Percentiles rank a stretch among this genome's conserved stretches.
These are phyloP conservation scores for Silene latifolia DNA, from an alignment of 148 eudicot genomes.

Conservation along the genomic window DNA sequence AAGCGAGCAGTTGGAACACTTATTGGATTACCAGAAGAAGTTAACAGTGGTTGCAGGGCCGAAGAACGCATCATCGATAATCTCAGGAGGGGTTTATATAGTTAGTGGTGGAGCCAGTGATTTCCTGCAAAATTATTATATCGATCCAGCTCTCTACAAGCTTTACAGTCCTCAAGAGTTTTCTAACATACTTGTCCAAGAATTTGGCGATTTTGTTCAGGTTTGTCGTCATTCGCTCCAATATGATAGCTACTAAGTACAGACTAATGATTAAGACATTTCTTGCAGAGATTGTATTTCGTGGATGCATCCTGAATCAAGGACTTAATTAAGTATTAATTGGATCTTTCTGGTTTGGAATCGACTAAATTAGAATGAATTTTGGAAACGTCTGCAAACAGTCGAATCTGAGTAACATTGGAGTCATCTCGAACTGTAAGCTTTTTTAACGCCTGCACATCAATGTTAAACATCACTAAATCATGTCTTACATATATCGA, in stretches of 20 bases:
- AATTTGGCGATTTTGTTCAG: constrained; percentile 43
- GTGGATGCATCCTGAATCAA: too few relatives aligned
- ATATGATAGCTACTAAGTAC: too few relatives aligned
- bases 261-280: too few relatives aligned
- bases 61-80: constrained; percentile 46
- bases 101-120: constrained; percentile 63
- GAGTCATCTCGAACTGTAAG: too few relatives aligned
- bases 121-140: constrained; percentile 64
- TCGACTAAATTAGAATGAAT: too few relatives aligned
- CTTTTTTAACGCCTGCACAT: too few relatives aligned
- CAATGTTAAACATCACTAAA: too few relatives aligned
- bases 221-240: constrained; percentile 17
- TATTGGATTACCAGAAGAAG: constrained; percentile 50
- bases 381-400: too few relatives aligned
- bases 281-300: constrained; percentile 44
- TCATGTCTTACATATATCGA: too few relatives aligned
- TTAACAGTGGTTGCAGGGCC: constrained; percentile 37
- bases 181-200: constrained; percentile 40
- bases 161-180: constrained; percentile 45
- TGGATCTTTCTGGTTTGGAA: too few relatives aligned
- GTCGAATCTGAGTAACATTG: too few relatives aligned
- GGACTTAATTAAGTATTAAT: too few relatives aligned
- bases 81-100: constrained; percentile 40
- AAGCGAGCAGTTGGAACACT: constrained; percentile 43
- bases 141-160: constrained; percentile 56